Percentiles rank a stretch among this genome's conserved stretches.
Evolutionary conservation across 1,284 basidiomycete genomes (phyloP).

Genomic region (Ganoderma sinense): DNA sequence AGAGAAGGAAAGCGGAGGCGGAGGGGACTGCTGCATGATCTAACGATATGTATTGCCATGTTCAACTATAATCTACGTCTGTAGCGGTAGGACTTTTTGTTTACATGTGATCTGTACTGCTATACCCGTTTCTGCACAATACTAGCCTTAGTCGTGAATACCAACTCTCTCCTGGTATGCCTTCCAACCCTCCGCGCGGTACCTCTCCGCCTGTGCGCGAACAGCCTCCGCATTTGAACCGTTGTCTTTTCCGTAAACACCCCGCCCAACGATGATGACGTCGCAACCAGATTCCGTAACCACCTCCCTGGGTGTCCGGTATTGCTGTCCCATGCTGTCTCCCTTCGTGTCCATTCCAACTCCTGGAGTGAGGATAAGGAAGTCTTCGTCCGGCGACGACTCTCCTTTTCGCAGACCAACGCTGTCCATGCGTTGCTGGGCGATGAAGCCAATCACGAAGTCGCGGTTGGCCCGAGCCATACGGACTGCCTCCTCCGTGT

Average conservation of each 20-base stretch:
- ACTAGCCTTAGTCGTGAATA: neutral
- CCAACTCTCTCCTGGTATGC: constrained; percentile 74
- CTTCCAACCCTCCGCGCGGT: constrained; percentile 89
- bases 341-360: constrained; percentile 87
- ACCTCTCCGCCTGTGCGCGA: constrained; percentile 80
- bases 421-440: constrained; percentile 84
- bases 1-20: constrained; percentile 42
- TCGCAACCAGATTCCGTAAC: constrained; percentile 90
- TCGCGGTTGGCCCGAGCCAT: constrained; percentile 86
- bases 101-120: constrained; percentile 16
- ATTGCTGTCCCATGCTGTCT: constrained; percentile 96
- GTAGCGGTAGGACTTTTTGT: constrained; percentile 26
- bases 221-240: constrained; percentile 67
- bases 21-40: constrained; percentile 29
- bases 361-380: constrained; percentile 92
- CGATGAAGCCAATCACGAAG: constrained; percentile 97
- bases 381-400: constrained; percentile 67
- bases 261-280: constrained; percentile 97
- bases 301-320: constrained; percentile 91
- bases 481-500: constrained; percentile 86
- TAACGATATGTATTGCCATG: constrained; percentile 4
- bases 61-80: constrained; percentile 7
- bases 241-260: constrained; percentile 86
- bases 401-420: constrained; percentile 50
- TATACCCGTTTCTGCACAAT: neutral